A percentile compares a stretch with the other conserved stretches of the same genome.
These are phyloP conservation scores for Penicillium sp. DNA, from an alignment of 2,329 filamentous ascomycete species.

Conservation along the genomic window DNA sequence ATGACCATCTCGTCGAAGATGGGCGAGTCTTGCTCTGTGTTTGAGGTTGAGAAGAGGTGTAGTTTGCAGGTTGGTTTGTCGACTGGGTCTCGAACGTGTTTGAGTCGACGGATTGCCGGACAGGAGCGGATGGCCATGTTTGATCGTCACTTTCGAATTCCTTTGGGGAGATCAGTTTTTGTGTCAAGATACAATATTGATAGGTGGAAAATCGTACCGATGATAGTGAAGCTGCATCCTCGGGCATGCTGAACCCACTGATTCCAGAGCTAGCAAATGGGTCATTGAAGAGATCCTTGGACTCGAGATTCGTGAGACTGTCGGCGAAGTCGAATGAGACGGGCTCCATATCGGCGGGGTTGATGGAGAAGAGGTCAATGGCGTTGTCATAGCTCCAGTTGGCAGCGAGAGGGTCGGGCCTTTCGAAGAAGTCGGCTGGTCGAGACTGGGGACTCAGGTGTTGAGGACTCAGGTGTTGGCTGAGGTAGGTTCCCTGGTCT, in stretches of 20 bases:
- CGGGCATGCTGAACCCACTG: constrained; percentile 35
- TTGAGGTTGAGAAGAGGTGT: constrained; percentile 7
- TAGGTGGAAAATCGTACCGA: constrained; percentile 18
- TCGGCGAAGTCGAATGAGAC: constrained; percentile 34
- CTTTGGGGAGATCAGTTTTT: constrained; percentile 10
- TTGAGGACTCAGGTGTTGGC: constrained; percentile 24
- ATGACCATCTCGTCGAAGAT: constrained; percentile 27
- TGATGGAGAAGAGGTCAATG: constrained; percentile 37
- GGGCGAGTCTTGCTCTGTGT: constrained; percentile 11
- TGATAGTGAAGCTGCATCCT: constrained; percentile 33
- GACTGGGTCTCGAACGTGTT: constrained; percentile 10
- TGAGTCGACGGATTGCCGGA: constrained; percentile 23
- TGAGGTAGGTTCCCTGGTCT: constrained; percentile 22
- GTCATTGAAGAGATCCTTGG: constrained; percentile 34
- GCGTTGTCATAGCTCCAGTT: constrained; percentile 39
- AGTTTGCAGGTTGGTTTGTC: constrained; percentile 4
- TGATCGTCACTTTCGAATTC: constrained; percentile 39
- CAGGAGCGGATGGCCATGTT: constrained; percentile 30
- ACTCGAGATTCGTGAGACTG: constrained; percentile 28
- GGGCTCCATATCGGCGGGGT: constrained; percentile 33
- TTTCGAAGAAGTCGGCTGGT: constrained; percentile 15
- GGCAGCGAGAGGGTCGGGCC: constrained; percentile 37
- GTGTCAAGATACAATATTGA: neutral
- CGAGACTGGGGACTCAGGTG: constrained; percentile 22
- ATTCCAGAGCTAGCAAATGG: constrained; percentile 33